Evolutionary conservation across 2,329 filamentous ascomycete species (phyloP).

Genomic region (Rhinocladiella mackenziei): DNA sequence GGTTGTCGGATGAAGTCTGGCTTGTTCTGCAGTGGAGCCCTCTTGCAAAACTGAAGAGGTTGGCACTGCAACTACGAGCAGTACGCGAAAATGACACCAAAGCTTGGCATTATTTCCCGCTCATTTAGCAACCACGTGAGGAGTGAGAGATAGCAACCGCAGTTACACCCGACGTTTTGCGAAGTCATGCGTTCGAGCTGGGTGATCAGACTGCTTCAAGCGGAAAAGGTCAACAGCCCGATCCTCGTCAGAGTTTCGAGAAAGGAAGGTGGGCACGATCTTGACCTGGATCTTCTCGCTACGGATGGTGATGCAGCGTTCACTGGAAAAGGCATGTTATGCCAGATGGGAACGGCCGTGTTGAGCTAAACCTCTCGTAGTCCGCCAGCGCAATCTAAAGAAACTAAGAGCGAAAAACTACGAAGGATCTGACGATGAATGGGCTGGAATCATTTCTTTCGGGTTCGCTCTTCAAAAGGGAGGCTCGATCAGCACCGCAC

Average conservation of each 20-base stretch:
- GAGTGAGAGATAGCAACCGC: too few species aligned
- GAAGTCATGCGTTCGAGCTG: slow-evolving; percentile 16
- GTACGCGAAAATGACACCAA: too few species aligned
- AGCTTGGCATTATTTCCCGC: too few species aligned
- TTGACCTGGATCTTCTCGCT: slow-evolving; percentile 54
- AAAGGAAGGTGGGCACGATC: slow-evolving; percentile 29
- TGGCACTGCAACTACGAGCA: too few species aligned
- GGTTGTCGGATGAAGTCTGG: slow-evolving; percentile 16
- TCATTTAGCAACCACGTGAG: too few species aligned
- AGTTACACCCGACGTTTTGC: too few species aligned
- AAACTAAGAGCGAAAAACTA: slow-evolving; percentile 42
- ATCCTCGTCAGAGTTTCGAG: slow-evolving; percentile 50
- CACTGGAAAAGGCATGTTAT: slow-evolving; percentile 41
- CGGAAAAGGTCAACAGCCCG: slow-evolving; percentile 12
- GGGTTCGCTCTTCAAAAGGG: slow-evolving; percentile 31
- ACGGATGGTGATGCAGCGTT: slow-evolving; percentile 58
- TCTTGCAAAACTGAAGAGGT: neutral
- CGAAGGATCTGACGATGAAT: slow-evolving; percentile 43
- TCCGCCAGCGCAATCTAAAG: slow-evolving; percentile 37
- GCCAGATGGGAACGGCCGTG: neutral
- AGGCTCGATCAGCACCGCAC: slow-evolving; percentile 2
- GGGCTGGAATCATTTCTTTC: slow-evolving; percentile 37
- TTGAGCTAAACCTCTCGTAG: slow-evolving; percentile 29
- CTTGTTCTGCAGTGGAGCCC: slow-evolving; percentile 12
- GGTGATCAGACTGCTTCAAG: slow-evolving; percentile 19